Evolutionary conservation across 768 basidiomycete species (phyloP).

Genomic region (Podaxis sp.): DNA sequence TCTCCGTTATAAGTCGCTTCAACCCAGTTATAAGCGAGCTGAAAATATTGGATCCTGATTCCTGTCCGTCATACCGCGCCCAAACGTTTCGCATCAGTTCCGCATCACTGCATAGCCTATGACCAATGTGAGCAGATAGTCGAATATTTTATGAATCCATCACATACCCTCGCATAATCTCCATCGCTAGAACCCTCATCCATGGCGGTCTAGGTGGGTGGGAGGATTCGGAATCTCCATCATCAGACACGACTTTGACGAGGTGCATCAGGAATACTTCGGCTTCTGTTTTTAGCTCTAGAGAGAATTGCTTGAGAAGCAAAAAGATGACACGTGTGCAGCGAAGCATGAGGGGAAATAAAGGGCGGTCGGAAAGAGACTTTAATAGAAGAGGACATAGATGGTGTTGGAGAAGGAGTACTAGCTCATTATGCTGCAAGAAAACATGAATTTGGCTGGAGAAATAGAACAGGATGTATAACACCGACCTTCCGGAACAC

Average conservation of each 20-base stretch:
- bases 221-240: constrained; percentile 30
- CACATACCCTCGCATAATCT: constrained; percentile 81
- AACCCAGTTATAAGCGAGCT: constrained; percentile 77
- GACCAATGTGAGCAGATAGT: not conserved
- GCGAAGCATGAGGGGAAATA: constrained; percentile 87
- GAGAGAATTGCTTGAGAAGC: constrained; percentile 86
- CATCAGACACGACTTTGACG: constrained; percentile 62
- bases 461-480: not conserved
- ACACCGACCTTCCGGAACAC: constrained; percentile 72
- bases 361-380: constrained; percentile 74
- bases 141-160: not conserved
- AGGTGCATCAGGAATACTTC: constrained; percentile 83
- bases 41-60: constrained; percentile 68
- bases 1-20: constrained; percentile 86
- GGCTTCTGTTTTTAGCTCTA: constrained; percentile 75
- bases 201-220: constrained; percentile 60
- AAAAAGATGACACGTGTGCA: constrained; percentile 93
- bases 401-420: constrained; percentile 85
- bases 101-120: constrained; percentile 74
- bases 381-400: constrained; percentile 89
- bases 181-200: constrained; percentile 91
- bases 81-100: constrained; percentile 79
- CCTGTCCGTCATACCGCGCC: constrained; percentile 69
- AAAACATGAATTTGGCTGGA: not conserved
- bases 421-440: constrained; percentile 72